Conservation (phyloP, 345 rosid species). For the Streptanthus diversifolius region DNA sequence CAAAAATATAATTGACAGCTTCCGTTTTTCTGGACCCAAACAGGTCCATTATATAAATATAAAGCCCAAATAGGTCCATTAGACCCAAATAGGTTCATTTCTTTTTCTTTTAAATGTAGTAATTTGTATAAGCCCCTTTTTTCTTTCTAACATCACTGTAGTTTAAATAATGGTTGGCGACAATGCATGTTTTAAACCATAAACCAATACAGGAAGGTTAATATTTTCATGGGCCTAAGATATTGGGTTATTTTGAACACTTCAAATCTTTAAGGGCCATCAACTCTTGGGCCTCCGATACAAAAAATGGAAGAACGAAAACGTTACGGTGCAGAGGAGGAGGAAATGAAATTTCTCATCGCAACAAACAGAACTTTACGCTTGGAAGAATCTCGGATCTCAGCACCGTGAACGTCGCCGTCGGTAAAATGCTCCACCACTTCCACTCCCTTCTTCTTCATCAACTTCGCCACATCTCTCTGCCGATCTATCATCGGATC, state of each 20-base stretch:
- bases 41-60: no score
- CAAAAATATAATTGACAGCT: neutral
- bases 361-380: conserved; percentile 15
- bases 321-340: conserved; percentile 6
- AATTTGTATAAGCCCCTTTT: no score
- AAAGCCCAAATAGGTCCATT: neutral
- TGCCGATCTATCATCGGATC: conserved; percentile 57
- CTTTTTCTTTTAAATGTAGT: no score
- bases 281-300: no score
- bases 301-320: neutral
- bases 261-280: no score
- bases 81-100: no score
- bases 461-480: conserved; percentile 32
- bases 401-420: conserved; percentile 45
- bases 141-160: no score
- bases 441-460: conserved; percentile 42
- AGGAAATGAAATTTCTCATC: conserved; percentile 29
- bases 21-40: neutral
- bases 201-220: no score
- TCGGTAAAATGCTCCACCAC: conserved; percentile 31
- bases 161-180: neutral
- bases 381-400: conserved; percentile 24
- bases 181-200: neutral
- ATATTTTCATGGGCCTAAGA: no score
- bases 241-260: no score